Conservation (phyloP, 495 filamentous ascomycete species). For the Physcia stellaris region DNA sequence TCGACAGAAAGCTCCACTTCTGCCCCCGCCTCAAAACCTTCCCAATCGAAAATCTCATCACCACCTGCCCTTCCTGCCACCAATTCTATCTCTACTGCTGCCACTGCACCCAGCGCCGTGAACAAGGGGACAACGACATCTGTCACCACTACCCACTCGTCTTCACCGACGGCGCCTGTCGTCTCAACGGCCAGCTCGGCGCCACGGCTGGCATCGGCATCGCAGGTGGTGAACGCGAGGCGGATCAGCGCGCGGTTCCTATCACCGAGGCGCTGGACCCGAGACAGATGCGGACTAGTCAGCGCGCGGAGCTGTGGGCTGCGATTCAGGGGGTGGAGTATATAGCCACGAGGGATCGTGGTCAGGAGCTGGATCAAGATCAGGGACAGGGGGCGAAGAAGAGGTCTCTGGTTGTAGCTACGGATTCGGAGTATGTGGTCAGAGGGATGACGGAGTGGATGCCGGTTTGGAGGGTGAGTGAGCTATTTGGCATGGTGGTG, state of each 20-base stretch:
- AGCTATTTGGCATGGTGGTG: not conserved
- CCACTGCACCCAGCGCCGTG: not conserved
- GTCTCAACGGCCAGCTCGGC: slow-evolving; percentile 20
- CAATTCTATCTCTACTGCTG: not conserved
- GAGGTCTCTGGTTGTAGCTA: slow-evolving; percentile 23
- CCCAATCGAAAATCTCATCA: slow-evolving; percentile 5
- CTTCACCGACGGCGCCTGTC: slow-evolving; percentile 27
- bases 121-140: not conserved
- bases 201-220: slow-evolving; percentile 25
- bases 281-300: slow-evolving; percentile 21
- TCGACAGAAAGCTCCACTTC: too few relatives aligned
- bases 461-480: slow-evolving; percentile 9
- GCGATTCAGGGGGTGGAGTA: slow-evolving; percentile 25
- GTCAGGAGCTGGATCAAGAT: too few relatives aligned
- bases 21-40: too few relatives aligned
- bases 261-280: not conserved
- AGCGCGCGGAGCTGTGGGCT: slow-evolving; percentile 33
- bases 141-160: slow-evolving; percentile 16
- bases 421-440: slow-evolving; percentile 30
- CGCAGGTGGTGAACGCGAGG: slow-evolving; percentile 5
- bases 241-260: not conserved
- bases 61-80: not conserved
- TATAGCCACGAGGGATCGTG: not conserved
- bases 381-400: not conserved
- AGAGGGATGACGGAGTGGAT: slow-evolving; percentile 26